phyloP scores from a whole-genome alignment of 2,329 filamentous ascomycete species.

The Calonectria ilicicola region DNA sequence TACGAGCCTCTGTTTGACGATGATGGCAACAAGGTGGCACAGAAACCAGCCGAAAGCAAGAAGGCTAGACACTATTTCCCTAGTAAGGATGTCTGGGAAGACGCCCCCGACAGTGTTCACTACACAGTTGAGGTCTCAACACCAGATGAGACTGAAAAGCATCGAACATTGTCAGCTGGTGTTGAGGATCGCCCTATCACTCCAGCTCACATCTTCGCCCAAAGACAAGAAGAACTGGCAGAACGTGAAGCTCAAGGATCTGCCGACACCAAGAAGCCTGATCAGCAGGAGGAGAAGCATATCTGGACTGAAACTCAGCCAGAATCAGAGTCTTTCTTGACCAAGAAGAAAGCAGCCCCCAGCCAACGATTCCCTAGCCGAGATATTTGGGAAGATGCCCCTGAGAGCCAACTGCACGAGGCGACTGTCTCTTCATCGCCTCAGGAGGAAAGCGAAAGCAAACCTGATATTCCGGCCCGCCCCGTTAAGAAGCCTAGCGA shows the following conservation, averaged over 20 bases:
- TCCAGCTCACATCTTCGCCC: constrained; percentile 74
- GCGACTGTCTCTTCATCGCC: constrained; percentile 71
- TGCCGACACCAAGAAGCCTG: constrained; percentile 42
- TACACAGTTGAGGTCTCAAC: constrained; percentile 86
- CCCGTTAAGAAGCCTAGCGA: constrained; percentile 54
- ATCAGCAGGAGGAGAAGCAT: constrained; percentile 50
- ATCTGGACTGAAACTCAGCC: constrained; percentile 59
- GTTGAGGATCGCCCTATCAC: constrained; percentile 60
- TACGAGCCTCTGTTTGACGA: constrained; percentile 96
- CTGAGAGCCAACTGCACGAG: constrained; percentile 83
- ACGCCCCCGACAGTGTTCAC: constrained; percentile 87
- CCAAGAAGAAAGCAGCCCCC: constrained; percentile 66
- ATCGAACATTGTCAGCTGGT: constrained; percentile 48
- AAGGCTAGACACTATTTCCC: constrained; percentile 81
- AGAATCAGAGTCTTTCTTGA: constrained; percentile 57
- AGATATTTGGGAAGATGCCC: constrained; percentile 95
- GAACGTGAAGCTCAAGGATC: constrained; percentile 60
- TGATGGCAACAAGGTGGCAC: constrained; percentile 68
- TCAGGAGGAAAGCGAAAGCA: constrained; percentile 43
- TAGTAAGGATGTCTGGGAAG: constrained; percentile 97
- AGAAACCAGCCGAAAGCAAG: constrained; percentile 55
- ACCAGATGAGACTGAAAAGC: constrained; percentile 66
- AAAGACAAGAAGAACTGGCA: constrained; percentile 73
- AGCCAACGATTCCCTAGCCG: constrained; percentile 87
- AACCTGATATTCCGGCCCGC: constrained; percentile 46